Conservation (phyloP, 148 eudicot genomes). For the Linanthus parryae region DNA sequence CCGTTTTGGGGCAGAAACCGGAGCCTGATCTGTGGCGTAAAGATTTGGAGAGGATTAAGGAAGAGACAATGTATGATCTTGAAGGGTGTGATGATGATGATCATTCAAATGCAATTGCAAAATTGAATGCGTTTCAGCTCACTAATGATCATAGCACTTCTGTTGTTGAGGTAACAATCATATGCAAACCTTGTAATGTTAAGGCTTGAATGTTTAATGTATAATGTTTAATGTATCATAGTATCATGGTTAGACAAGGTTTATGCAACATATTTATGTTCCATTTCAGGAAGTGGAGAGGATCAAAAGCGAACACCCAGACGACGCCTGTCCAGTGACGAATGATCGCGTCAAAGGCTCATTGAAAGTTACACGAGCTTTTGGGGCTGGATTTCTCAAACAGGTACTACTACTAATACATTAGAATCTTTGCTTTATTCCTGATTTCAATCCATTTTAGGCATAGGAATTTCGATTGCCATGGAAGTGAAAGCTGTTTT, state of each 20-base stretch:
- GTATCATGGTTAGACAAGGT: no score
- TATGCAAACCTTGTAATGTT: no score
- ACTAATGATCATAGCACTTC: constrained; percentile 82
- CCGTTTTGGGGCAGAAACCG: constrained; percentile 60
- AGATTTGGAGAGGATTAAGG: constrained; percentile 93
- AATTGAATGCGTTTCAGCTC: constrained; percentile 68
- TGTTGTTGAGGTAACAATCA: constrained; percentile 65
- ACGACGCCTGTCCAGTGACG: constrained; percentile 59
- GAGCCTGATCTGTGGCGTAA: constrained; percentile 85
- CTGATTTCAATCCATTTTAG: no score
- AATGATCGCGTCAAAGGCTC: constrained; percentile 98
- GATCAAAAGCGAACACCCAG: constrained; percentile 68
- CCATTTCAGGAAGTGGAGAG: constrained; percentile 75
- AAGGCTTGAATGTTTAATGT: no score
- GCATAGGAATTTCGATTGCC: background rate
- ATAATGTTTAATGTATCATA: no score
- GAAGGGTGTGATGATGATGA: constrained; percentile 66
- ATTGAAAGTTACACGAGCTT: constrained; percentile 94
- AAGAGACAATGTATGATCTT: constrained; percentile 75
- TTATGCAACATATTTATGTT: constrained; percentile 9
- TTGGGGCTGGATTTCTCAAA: constrained; percentile 96
- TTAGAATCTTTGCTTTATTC: constrained; percentile 7
- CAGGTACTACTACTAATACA: constrained; percentile 79
- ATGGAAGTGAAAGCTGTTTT: constrained; percentile 10
- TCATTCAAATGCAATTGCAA: constrained; percentile 22